These are phyloP conservation scores for Lanmaoa pseudosensibilis DNA, from an alignment of 768 basidiomycete species.

Conservation along the genomic window DNA sequence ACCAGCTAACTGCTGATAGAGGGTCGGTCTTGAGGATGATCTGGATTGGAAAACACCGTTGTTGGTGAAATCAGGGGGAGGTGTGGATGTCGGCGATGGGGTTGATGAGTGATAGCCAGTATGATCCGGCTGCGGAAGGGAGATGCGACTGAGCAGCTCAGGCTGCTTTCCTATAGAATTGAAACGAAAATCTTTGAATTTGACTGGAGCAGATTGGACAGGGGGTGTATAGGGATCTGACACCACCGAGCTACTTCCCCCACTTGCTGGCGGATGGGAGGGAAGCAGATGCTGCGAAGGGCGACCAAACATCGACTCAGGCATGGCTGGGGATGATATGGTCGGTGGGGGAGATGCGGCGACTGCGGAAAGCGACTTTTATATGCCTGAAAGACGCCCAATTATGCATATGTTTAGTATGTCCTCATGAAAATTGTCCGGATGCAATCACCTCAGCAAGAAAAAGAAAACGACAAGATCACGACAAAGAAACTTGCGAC, in stretches of 20 bases:
- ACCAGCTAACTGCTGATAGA: conserved; percentile 23
- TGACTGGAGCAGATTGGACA: conserved; percentile 9
- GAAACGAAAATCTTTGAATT: conserved; percentile 49
- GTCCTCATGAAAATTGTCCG: neutral
- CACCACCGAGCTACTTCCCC: neutral
- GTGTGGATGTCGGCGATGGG: conserved; percentile 17
- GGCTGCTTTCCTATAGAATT: conserved; percentile 55
- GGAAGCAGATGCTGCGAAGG: conserved; percentile 29
- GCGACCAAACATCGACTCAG: conserved; percentile 31
- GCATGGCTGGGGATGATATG: conserved; percentile 17
- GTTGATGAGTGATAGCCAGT: conserved; percentile 29
- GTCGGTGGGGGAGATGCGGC: conserved; percentile 15
- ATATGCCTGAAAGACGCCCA: conserved; percentile 6
- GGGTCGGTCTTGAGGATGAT: conserved; percentile 21
- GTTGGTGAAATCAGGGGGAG: conserved; percentile 1
- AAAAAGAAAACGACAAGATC: neutral
- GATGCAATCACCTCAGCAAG: conserved; percentile 16
- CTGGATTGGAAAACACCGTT: conserved; percentile 2
- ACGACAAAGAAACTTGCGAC: neutral
- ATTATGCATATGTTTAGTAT: conserved; percentile 21
- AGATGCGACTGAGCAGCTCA: conserved; percentile 51
- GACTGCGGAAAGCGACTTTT: conserved; percentile 9
- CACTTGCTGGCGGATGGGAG: neutral
- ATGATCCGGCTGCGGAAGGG: conserved; percentile 32
- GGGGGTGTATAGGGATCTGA: conserved; percentile 11